These are phyloP conservation scores for Sesbania bispinosa DNA, from an alignment of 306 rosid species.

Conservation along the genomic window DNA sequence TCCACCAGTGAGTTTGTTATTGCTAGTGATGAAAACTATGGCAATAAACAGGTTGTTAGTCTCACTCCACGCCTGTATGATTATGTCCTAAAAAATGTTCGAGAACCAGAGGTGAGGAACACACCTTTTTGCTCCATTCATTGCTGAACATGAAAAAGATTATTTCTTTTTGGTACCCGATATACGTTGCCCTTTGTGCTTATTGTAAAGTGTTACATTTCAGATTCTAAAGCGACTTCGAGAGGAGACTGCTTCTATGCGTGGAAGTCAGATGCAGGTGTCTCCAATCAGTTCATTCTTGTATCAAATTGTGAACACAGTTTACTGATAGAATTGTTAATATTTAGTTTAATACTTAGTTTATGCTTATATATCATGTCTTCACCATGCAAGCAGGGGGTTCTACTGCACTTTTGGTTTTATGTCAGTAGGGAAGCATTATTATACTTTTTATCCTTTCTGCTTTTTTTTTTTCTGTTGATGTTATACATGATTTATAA, in stretches of 20 bases:
- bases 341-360: too few species aligned
- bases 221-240: conserved; percentile 81
- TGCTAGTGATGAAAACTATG: conserved; percentile 52
- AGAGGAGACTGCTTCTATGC: conserved; percentile 86
- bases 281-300: not conserved
- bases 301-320: not conserved
- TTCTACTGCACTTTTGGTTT: conserved; percentile 1
- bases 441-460: not conserved
- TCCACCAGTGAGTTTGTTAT: conserved; percentile 53
- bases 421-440: not conserved
- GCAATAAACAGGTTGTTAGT: conserved; percentile 73
- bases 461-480: not conserved
- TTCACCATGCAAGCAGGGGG: conserved; percentile 5
- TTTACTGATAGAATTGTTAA: not conserved
- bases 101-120: conserved; percentile 79
- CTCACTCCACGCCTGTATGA: conserved; percentile 67
- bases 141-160: not conserved
- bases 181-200: conserved; percentile 11
- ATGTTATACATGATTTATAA: not conserved
- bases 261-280: conserved; percentile 94
- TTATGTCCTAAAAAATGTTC: conserved; percentile 73
- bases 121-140: not conserved
- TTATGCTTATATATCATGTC: not conserved
- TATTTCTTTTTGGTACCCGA: not conserved
- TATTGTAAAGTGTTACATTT: conserved; percentile 23